Base-by-base conservation (phyloP, 163 green algal genomes). In the Scenedesmus sp. region DNA sequence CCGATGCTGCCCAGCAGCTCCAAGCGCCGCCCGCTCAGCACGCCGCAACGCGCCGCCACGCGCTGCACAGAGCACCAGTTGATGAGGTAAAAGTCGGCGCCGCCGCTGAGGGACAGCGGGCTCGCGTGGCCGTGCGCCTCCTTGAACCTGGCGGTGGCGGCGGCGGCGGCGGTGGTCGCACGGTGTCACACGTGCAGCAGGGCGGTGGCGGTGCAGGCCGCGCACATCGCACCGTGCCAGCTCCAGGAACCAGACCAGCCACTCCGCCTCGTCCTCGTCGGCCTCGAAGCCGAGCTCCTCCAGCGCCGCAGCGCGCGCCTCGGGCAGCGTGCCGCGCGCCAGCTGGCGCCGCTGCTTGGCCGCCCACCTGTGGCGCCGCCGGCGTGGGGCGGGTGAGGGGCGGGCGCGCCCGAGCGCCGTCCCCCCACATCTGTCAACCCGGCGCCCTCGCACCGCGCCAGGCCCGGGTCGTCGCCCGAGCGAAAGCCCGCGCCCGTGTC, bases 1-100 rank as follows among this genome's bases (percentile, higher is more conserved):
- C 67, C 89, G 31, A 93, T 75, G 31, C 47, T 79, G 53, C 92
- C 77, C 15, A 95, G 80, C 70, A 83, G 4, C 1, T 56, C 70
- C 14, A 87, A 44, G 4, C 87, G 63, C 14, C 87, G 67, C 6
- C 74, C 31, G 6, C 60, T 39, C 51, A 95, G 70, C 45, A 87
- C 81, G 24, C 82, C 60, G 47, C 75, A 91, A 14, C 90, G 39
- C 39, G 39, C 76, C 28, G 88, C 91, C 50, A 95, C 89, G 26
- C 91, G 83, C 76, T 95, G 91, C 45, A 95, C 88, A 22, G 53
- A 80, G 71, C 86, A 93, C 89, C 91, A 95, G 71, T 94, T 95
- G 26, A 86, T 87, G 10, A 95, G 84, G 75, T 91, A 83, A 22
- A 93, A 82, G 60, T 87, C 81, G 28, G 78, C 74, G 13, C 62